phyloP scores from a whole-genome alignment of 306 rosid genomes.

The Betula pendula region DNA sequence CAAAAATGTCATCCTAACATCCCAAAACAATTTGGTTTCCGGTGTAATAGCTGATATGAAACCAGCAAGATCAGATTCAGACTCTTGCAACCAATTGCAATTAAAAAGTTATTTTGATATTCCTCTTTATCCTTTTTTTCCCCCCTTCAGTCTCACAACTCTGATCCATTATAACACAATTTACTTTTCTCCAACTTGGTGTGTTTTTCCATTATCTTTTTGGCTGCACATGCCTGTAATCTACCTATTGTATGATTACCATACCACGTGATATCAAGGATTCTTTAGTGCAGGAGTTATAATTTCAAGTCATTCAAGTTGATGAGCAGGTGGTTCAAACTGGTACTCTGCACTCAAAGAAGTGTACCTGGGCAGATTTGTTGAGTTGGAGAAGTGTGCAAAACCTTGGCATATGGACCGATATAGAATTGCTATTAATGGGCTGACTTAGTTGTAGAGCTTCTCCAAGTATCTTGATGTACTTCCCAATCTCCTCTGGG shows the following conservation, averaged over 20 bases:
- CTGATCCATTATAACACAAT: not conserved
- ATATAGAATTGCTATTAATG: slow-evolving; percentile 89
- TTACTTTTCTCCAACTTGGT: not conserved
- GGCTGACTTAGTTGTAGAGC: slow-evolving; percentile 97
- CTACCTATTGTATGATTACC: not conserved
- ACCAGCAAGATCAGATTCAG: slow-evolving; percentile 17
- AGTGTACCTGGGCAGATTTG: slow-evolving; percentile 91
- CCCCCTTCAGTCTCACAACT: not conserved
- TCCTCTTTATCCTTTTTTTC: not conserved
- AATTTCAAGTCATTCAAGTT: slow-evolving; percentile 14
- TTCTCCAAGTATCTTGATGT: slow-evolving; percentile 95
- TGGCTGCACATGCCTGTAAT: not conserved
- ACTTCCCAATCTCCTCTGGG: slow-evolving; percentile 95
- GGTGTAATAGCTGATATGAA: not conserved
- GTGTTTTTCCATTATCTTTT: not conserved
- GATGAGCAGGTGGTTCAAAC: slow-evolving; percentile 12
- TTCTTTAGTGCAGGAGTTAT: not conserved
- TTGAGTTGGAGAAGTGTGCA: slow-evolving; percentile 97
- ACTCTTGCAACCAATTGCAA: not conserved
- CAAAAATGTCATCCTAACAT: not conserved
- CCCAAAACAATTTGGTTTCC: not conserved
- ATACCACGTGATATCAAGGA: not conserved
- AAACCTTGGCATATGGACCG: slow-evolving; percentile 96
- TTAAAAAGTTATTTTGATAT: not conserved
- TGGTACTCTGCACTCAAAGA: slow-evolving; percentile 7